Conservation (phyloP, 176 grass and related monocot genomes). For the Hordeum marinum region DNA sequence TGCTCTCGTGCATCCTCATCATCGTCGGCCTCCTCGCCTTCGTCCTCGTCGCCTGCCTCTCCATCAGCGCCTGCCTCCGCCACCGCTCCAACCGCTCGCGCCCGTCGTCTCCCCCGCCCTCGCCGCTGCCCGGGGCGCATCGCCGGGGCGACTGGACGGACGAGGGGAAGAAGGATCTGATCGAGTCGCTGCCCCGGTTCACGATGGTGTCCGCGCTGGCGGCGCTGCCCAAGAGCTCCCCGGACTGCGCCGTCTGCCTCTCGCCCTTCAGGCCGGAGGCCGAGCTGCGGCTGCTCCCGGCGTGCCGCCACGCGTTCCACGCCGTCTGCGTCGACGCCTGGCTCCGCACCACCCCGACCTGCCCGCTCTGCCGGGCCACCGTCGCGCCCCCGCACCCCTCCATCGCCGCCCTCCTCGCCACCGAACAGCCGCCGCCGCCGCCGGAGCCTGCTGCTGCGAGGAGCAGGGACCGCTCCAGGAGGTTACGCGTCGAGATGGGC, state of each 20-base stretch:
- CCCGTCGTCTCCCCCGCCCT: not conserved
- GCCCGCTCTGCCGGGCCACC: slow-evolving; percentile 86
- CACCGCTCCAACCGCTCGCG: not conserved
- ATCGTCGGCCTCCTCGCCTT: slow-evolving; percentile 59
- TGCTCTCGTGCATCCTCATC: slow-evolving; percentile 32
- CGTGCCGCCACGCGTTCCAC: slow-evolving; percentile 93
- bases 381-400: slow-evolving; percentile 47
- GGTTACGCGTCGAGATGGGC: slow-evolving; percentile 89
- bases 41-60: slow-evolving; percentile 55
- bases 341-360: slow-evolving; percentile 75
- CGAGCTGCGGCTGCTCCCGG: slow-evolving; percentile 79
- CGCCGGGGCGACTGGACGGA: not conserved
- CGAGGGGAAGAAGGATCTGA: slow-evolving; percentile 21
- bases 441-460: not conserved
- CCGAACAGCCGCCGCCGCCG: not conserved
- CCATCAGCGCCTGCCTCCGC: slow-evolving; percentile 70
- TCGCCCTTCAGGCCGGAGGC: slow-evolving; percentile 68
- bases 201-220: slow-evolving; percentile 66
- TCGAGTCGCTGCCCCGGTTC: slow-evolving; percentile 85
- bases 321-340: slow-evolving; percentile 83
- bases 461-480: slow-evolving; percentile 4
- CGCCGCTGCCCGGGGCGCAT: not conserved
- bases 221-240: slow-evolving; percentile 61
- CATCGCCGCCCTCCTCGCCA: slow-evolving; percentile 40
- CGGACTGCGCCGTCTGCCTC: slow-evolving; percentile 90